Evolutionary conservation across 1,284 basidiomycete species (phyloP), one percentile per base, ranked within the genome.

Genomic region (Fomitiporia mediterranea): DNA sequence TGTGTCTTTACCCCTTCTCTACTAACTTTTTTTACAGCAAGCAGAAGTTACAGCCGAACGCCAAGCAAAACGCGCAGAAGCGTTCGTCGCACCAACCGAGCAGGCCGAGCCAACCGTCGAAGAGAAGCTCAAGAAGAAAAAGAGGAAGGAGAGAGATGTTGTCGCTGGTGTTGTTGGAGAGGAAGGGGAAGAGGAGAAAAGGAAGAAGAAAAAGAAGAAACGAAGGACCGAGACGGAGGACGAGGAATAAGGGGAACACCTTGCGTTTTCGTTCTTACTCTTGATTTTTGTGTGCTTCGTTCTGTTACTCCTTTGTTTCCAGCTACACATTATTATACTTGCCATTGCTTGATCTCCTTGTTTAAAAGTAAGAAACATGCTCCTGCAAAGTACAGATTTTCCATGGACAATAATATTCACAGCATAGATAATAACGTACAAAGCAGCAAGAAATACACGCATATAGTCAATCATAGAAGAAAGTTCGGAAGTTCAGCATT

Each of bases 11-110:
- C n/a, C 35, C 28, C 38, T 48, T 38, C 53, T 55, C 34, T 38
- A 53, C 44, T 63, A 57, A 23, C 51, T 52, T 34, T 54, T 52
- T 51, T 13, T 66, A 53, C 69, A 92, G 85, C 92, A 95, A 89
- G 77, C 79, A 30, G 87, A 88, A 60, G 77, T 78, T 13, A 80
- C 82, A 2, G 82, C 80, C 42, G 81, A 84, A 66, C 81, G 85
- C 56, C 81, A 79, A 47, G 86, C 82, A 28, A 84, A 89, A 68
- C 84, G 94, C 35, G 90, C 90, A 58, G 86, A 91, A 69, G 89
- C 81, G 1, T 96, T 90, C 57, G 75, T 94, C 53, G 91, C 93
- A 2, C 94, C 94, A 1, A 75, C 71, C 17, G 93, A 96, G 68
- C 74, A 75, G 17, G 80, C 76, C 1, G 87, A 78, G 23, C 83